These are phyloP conservation scores for Gossypium gossypioides DNA, from an alignment of 441 rosid genomes.

Conservation along the genomic window DNA sequence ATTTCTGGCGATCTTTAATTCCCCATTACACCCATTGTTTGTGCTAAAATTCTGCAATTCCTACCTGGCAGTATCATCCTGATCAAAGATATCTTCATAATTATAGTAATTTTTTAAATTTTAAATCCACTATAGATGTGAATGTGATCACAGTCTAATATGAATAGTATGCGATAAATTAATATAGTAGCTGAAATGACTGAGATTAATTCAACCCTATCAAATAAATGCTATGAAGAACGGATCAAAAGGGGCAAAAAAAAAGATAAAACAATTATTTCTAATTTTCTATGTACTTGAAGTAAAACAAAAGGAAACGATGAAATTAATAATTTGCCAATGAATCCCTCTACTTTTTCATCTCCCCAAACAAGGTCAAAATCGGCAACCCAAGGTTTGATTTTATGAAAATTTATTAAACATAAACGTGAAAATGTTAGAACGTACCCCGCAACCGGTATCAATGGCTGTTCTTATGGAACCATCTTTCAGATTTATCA, in stretches of 20 bases:
- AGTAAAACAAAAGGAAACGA: neutral
- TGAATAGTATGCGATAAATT: neutral
- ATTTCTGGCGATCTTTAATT: neutral
- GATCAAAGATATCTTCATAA: neutral
- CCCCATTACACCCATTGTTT: too few species aligned
- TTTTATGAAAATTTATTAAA: neutral
- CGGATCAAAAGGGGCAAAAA: neutral
- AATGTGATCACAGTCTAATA: neutral
- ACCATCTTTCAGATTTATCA: constrained; percentile 52
- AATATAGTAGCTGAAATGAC: neutral
- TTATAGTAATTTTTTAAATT: neutral
- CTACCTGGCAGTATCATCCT: neutral
- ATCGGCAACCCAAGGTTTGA: neutral
- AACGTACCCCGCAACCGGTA: constrained; percentile 70
- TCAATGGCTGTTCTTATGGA: constrained; percentile 59
- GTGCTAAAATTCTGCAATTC: neutral
- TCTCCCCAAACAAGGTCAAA: neutral
- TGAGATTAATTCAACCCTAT: neutral
- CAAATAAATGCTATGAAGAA: neutral
- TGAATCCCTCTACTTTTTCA: neutral
- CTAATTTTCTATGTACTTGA: neutral
- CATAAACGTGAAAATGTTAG: neutral
- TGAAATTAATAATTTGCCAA: neutral
- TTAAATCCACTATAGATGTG: neutral
- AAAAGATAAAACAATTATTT: neutral